These are phyloP conservation scores for Nitzschia palea DNA, from an alignment of 108 stramenopile genomes.

Conservation along the genomic window DNA sequence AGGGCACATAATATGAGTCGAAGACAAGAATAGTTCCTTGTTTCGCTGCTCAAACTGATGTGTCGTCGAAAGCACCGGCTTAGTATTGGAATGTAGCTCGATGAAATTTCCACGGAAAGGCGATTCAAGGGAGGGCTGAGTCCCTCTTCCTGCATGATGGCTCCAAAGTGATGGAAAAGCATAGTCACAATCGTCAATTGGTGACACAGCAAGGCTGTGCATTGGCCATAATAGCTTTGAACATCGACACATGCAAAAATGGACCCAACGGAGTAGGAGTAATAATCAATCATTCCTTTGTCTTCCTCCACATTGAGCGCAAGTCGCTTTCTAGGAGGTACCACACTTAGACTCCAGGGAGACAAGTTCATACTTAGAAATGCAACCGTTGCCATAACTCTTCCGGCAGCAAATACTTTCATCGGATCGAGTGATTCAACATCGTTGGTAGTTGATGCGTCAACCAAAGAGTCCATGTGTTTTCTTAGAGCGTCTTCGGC, in stretches of 20 bases:
- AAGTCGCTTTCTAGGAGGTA: neutral
- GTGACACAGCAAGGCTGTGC: slow-evolving; percentile 3
- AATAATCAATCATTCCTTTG: slow-evolving; percentile 10
- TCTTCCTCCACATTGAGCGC: neutral
- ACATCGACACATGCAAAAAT: slow-evolving; percentile 32
- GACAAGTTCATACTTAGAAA: slow-evolving; percentile 14
- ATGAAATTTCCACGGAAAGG: neutral
- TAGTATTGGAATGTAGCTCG: slow-evolving; percentile 12
- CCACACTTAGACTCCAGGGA: slow-evolving; percentile 8
- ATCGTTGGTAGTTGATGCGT: neutral
- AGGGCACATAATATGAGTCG: slow-evolving; percentile 8
- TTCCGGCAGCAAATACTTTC: slow-evolving; percentile 19
- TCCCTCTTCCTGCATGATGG: neutral
- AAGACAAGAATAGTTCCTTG: neutral
- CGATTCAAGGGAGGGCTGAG: neutral
- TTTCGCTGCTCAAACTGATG: neutral
- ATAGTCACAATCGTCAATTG: slow-evolving; percentile 17
- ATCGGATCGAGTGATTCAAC: slow-evolving; percentile 4
- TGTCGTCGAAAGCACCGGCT: slow-evolving; percentile 11
- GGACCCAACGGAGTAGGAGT: slow-evolving; percentile 14
- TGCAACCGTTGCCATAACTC: slow-evolving; percentile 30
- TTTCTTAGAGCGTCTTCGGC: slow-evolving; percentile 4
- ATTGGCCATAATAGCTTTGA: slow-evolving; percentile 6
- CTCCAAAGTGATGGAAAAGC: slow-evolving; percentile 14
- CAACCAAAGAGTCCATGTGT: neutral